Evolutionary conservation across 1,284 basidiomycete genomes (phyloP), one percentile per base, ranked within the genome.

Genomic region (Ceratobasidium sp.): DNA sequence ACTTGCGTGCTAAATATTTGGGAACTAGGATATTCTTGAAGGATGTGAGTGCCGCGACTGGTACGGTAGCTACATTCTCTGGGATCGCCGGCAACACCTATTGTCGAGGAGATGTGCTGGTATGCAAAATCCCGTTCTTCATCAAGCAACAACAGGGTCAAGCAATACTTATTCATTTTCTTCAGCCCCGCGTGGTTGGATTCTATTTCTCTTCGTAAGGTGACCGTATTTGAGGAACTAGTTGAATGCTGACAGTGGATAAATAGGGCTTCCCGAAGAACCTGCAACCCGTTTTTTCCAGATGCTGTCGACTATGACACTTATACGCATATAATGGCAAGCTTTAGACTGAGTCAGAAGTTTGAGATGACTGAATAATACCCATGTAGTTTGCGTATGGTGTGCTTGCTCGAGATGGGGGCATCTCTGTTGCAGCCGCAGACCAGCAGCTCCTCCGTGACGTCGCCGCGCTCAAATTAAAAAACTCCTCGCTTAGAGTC

Each of bases 151-250:
- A 13, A 52, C 8, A n/a, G 4, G 35, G 44, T n/a, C 11, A 28
- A 21, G 13, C 41, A n/a, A n/a, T n/a, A 0, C 52, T 69, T 21
- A 69, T 23, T 9, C 8, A 1, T 21, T 16, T 16, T 13, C 6
- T n/a, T 44, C 13, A 69, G 64, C 50, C 64, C 32, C 67, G 67
- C 7, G 67, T 59, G 14, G 55, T 41, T 26, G 72, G 72, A 9
- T 73, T 58, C 50, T 73, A 73, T 32, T 59, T 67, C 14, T 52
- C 62, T 26, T 66, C 62, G 72, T 73, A 26, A 58, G 72, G 58
- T 16, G 28, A 14, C 26, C 35, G 4, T 8, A 11, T 21, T 30
- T 35, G 28, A 18, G 13, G 21, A 1, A 16, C 23, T 32, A 3
- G 7, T 6, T 18, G 16, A 2, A 7, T 21, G 8, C 11, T 54